Evolutionary conservation across 371 early-diverging fungal genomes (phyloP).

Genomic region (Haplosporangium sp.): DNA sequence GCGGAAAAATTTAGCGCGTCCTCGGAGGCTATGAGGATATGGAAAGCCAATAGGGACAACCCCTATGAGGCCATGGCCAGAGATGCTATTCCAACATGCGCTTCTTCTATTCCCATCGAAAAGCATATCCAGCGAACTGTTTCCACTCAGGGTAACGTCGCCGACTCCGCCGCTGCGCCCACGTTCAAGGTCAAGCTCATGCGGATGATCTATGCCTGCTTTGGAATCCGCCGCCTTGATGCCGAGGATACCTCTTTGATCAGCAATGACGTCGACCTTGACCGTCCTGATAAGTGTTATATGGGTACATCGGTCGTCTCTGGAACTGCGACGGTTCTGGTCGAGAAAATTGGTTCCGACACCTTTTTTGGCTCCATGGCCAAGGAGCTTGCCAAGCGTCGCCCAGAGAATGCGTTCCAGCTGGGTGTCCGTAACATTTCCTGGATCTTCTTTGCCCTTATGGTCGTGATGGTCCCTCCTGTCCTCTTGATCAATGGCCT

Average conservation of each 20-base stretch:
- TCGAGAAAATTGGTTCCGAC: slow-evolving; percentile 47
- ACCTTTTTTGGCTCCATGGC: slow-evolving; percentile 59
- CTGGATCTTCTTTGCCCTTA: slow-evolving; percentile 55
- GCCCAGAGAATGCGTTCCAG: slow-evolving; percentile 52
- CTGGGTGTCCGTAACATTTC: slow-evolving; percentile 54
- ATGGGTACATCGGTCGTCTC: slow-evolving; percentile 58
- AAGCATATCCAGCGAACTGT: neutral
- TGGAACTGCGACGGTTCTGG: slow-evolving; percentile 55
- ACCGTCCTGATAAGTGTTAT: slow-evolving; percentile 45
- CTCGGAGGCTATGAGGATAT: slow-evolving; percentile 28
- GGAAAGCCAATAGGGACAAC: slow-evolving; percentile 2
- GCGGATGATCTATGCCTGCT: slow-evolving; percentile 16
- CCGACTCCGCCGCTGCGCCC: neutral
- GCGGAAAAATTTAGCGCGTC: slow-evolving; percentile 51
- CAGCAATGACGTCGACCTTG: slow-evolving; percentile 22
- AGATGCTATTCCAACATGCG: slow-evolving; percentile 8
- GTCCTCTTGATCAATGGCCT: slow-evolving; percentile 57
- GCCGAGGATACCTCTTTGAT: neutral
- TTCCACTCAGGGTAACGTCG: neutral
- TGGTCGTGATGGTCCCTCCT: slow-evolving; percentile 53
- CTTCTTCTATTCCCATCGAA: slow-evolving; percentile 6
- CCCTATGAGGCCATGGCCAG: slow-evolving; percentile 24
- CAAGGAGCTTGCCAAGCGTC: slow-evolving; percentile 37
- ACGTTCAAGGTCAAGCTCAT: slow-evolving; percentile 16
- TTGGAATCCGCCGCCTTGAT: slow-evolving; percentile 41